Percentiles rank a stretch among this genome's conserved stretches.
These are phyloP conservation scores for Halteria grandinella DNA, from an alignment of 73 alveolate species.

Conservation along the genomic window DNA sequence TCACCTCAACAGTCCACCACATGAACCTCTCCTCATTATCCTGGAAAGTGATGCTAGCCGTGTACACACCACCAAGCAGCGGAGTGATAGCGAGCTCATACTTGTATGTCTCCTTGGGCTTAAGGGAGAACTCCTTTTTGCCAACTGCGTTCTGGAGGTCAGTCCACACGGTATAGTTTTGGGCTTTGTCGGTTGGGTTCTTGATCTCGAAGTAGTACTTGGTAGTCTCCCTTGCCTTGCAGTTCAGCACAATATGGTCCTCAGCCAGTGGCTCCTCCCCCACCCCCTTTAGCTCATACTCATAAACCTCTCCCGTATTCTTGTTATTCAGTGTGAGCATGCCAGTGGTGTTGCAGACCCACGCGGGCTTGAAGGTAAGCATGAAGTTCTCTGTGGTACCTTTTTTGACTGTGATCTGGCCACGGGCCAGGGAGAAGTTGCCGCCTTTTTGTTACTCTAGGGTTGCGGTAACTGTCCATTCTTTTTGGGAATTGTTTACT, in stretches of 20 bases:
- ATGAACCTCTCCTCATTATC: conserved; percentile 90
- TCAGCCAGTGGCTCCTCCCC: conserved; percentile 99
- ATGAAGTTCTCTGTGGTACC: conserved; percentile 77
- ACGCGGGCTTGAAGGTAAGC: conserved; percentile 92
- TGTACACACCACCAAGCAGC: conserved; percentile 92
- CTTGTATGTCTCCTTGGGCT: conserved; percentile 62
- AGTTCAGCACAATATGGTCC: conserved; percentile 92
- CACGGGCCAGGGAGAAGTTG: conserved; percentile 47
- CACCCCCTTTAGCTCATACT: conserved; percentile 93
- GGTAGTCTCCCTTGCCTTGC: conserved; percentile 94
- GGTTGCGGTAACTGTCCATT: conserved; percentile 93
- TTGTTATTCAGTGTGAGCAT: conserved; percentile 86
- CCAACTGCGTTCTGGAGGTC: conserved; percentile 96
- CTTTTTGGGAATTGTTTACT: conserved; percentile 93
- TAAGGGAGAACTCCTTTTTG: conserved; percentile 66
- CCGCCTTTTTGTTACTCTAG: conserved; percentile 76
- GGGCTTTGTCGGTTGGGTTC: conserved; percentile 86
- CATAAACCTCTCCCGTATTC: conserved; percentile 92
- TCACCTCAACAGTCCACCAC: conserved; percentile 96
- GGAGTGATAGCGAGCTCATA: conserved; percentile 94
- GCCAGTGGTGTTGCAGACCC: conserved; percentile 86
- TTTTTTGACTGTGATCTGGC: conserved; percentile 72
- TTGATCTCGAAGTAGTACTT: conserved; percentile 80
- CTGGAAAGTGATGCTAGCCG: conserved; percentile 94
- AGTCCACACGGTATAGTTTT: conserved; percentile 90